Base-by-base conservation (phyloP, 257 asterid species). In the Solanum chilense region DNA sequence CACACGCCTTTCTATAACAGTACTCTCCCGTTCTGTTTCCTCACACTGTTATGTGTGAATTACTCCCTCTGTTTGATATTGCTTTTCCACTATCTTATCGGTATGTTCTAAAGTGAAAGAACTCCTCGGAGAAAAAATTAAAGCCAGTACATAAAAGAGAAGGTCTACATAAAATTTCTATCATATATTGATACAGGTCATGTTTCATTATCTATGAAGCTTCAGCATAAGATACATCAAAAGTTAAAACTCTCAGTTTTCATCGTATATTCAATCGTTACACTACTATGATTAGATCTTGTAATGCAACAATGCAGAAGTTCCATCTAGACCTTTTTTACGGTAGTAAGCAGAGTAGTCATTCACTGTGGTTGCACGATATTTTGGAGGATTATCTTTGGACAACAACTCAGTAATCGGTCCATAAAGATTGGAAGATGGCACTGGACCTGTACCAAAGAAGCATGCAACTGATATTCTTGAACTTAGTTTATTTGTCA, bases 391-490 rank as follows among this genome's bases (percentile, higher is more conserved):
- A 82, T 92, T 90, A 20, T 92, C 91, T 64, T 93, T 92, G 0
- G 94, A 88, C 27, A 93, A 12, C 88, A 95, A 70, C 87, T 94
- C 96, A 84, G 90, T 39, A 7, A 95, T 91, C 0, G 98, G 98
- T 8, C 93, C 95, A 15, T 92, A 95, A 12, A 88, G 21, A 89
- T 52, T 90, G 6, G 91, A 41, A 0, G 93, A 86, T 18, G 91
- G 91, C 76, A 41, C 3, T 35, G 85, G 27, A 44, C 92, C 88
- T 0, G 94, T 94, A 87, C 89, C 49, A 33, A 92, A 93, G 90
- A 95, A 93, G 91, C 94, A 89, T 3, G 98, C 98, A 12, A 94
- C 92, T 1, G 98, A 95, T 58, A 89, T 87, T 83, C 98, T 87
- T 49, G 98, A 71, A 77, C 90, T 1, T 66, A 47, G 58, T 14